Percentiles rank a stretch among this genome's conserved stretches.
These are phyloP conservation scores for Fusarium drepaniforme DNA, from an alignment of 2,329 filamentous ascomycete species.

Conservation along the genomic window DNA sequence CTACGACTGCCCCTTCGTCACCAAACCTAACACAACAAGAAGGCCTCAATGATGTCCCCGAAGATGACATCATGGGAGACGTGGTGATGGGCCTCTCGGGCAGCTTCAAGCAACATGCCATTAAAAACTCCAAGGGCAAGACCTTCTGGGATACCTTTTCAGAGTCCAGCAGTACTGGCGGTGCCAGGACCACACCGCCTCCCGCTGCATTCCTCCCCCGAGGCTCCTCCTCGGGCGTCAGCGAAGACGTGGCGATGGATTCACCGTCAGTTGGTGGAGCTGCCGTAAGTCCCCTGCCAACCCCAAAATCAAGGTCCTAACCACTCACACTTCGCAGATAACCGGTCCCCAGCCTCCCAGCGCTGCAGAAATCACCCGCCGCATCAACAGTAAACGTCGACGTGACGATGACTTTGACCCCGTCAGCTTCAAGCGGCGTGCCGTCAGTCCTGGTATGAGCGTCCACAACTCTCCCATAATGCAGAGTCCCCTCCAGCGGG, in stretches of 20 bases:
- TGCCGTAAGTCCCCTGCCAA: slow-evolving; percentile 42
- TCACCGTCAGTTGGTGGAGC: slow-evolving; percentile 66
- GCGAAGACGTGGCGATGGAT: slow-evolving; percentile 80
- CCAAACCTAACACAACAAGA: slow-evolving; percentile 76
- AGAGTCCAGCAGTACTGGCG: slow-evolving; percentile 68
- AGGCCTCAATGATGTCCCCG: slow-evolving; percentile 75
- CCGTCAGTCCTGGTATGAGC: slow-evolving; percentile 92
- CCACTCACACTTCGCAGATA: slow-evolving; percentile 41
- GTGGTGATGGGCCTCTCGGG: slow-evolving; percentile 63
- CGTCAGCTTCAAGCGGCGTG: slow-evolving; percentile 87
- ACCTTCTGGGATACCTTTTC: slow-evolving; percentile 83
- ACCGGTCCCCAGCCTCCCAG: slow-evolving; percentile 65
- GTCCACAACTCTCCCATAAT: slow-evolving; percentile 90
- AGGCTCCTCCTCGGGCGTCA: slow-evolving; percentile 70
- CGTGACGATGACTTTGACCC: slow-evolving; percentile 93
- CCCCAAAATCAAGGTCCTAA: slow-evolving; percentile 31
- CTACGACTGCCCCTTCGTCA: slow-evolving; percentile 74
- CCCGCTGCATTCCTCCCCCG: slow-evolving; percentile 72
- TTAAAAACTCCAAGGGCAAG: slow-evolving; percentile 77
- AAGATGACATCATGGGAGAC: slow-evolving; percentile 77
- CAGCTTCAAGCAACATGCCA: slow-evolving; percentile 81
- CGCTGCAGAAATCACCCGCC: slow-evolving; percentile 80
- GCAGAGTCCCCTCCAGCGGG: slow-evolving; percentile 84
- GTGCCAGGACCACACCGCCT: slow-evolving; percentile 71
- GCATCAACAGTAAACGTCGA: slow-evolving; percentile 84